A percentile compares a stretch with the other conserved stretches of the same genome.
phyloP scores from a whole-genome alignment of 1,284 basidiomycete species.

The Omphalotus olearius region DNA sequence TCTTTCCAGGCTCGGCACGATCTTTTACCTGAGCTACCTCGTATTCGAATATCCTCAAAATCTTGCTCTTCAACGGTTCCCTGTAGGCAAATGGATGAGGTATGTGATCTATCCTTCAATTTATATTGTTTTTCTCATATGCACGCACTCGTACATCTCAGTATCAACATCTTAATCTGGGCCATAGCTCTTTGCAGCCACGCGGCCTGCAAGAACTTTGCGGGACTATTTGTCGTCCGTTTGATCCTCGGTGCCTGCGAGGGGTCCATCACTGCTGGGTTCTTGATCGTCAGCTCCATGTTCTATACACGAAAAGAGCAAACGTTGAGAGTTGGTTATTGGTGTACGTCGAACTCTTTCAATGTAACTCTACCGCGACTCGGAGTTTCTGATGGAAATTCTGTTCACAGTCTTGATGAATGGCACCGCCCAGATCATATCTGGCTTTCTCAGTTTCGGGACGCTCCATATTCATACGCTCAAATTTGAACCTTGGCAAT shows the following conservation, averaged over 20 bases:
- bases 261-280: slow-evolving; percentile 79
- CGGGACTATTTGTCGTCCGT: slow-evolving; percentile 60
- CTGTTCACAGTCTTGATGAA: slow-evolving; percentile 52
- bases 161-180: slow-evolving; percentile 71
- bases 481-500: slow-evolving; percentile 65
- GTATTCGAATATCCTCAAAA: slow-evolving; percentile 68
- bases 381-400: slow-evolving; percentile 11
- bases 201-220: slow-evolving; percentile 36
- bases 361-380: not conserved
- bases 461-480: slow-evolving; percentile 53
- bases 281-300: slow-evolving; percentile 54
- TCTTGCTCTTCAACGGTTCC: slow-evolving; percentile 71
- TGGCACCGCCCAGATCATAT: slow-evolving; percentile 58
- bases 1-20: slow-evolving; percentile 49
- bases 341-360: slow-evolving; percentile 47
- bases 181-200: slow-evolving; percentile 50
- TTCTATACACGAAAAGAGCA: slow-evolving; percentile 46
- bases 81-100: slow-evolving; percentile 73
- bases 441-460: slow-evolving; percentile 70
- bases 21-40: slow-evolving; percentile 68
- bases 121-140: not conserved
- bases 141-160: slow-evolving; percentile 41
- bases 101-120: slow-evolving; percentile 18
- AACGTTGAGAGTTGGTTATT: slow-evolving; percentile 68
- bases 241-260: slow-evolving; percentile 55